phyloP scores from a whole-genome alignment of 148 eudicot genomes.

The Fagopyrum homotropicum region DNA sequence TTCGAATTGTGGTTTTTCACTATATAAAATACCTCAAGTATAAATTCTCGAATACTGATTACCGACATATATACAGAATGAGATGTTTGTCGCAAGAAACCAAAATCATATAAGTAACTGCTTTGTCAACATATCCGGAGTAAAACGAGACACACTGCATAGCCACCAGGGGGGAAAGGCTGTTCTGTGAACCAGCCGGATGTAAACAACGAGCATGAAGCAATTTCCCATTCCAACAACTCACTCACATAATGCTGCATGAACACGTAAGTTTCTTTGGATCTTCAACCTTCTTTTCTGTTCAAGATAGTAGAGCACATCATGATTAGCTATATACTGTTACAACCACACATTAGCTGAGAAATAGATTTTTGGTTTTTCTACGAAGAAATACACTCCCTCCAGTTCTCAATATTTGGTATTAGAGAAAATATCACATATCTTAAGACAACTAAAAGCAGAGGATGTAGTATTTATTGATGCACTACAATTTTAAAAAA shows the following conservation, averaged over 20 bases:
- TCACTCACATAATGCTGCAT: constrained; percentile 7
- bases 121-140: background rate
- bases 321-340: background rate
- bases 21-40: background rate
- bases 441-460: too few species aligned
- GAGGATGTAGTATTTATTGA: too few species aligned
- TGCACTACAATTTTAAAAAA: too few species aligned
- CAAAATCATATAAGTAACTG: background rate
- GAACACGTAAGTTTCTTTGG: constrained; percentile 6
- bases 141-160: background rate
- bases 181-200: background rate
- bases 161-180: background rate
- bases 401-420: too few species aligned
- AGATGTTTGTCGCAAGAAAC: background rate
- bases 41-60: background rate
- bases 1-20: background rate
- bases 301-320: background rate
- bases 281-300: constrained; percentile 13
- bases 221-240: background rate
- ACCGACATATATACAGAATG: background rate
- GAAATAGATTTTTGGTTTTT: background rate
- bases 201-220: background rate
- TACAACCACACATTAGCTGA: background rate
- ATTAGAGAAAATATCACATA: too few species aligned
- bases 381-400: background rate